Percentiles rank a stretch among this genome's conserved stretches.
Conservation (phyloP, 129 eudicot genomes). For the Tagetes patula region DNA sequence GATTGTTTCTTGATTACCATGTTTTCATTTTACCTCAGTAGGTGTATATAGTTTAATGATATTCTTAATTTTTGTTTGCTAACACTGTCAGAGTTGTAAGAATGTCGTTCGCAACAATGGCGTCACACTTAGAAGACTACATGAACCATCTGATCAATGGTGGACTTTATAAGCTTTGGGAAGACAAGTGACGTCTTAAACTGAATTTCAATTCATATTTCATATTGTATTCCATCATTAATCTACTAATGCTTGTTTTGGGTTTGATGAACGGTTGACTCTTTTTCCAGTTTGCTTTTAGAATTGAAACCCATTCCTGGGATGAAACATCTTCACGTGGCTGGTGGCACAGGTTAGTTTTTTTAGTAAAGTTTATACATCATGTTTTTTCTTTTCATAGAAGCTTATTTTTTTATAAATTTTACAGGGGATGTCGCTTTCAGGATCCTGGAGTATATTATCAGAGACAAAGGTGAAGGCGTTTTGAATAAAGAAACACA, state of each 20-base stretch:
- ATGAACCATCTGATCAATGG: slow-evolving; percentile 98
- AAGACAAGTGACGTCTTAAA: slow-evolving; percentile 57
- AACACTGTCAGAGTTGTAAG: slow-evolving; percentile 35
- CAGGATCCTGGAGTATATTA: slow-evolving; percentile 72
- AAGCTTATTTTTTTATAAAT: slow-evolving; percentile 17
- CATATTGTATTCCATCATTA: not conserved
- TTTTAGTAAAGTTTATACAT: not conserved
- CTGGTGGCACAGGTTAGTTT: slow-evolving; percentile 92
- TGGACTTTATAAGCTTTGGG: slow-evolving; percentile 94
- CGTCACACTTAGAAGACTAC: slow-evolving; percentile 71
- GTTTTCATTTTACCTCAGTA: not conserved
- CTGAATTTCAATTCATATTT: not conserved
- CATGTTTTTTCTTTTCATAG: not conserved
- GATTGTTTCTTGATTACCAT: not conserved
- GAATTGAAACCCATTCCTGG: slow-evolving; percentile 94
- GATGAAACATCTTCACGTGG: slow-evolving; percentile 98
- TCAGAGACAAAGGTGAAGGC: slow-evolving; percentile 56
- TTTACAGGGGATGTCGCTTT: slow-evolving; percentile 88
- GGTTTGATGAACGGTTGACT: not conserved
- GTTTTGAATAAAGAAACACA: not conserved
- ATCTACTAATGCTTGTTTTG: not conserved
- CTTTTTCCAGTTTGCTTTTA: slow-evolving; percentile 60
- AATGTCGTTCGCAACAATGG: slow-evolving; percentile 87
- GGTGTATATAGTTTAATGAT: not conserved
- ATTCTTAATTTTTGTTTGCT: slow-evolving; percentile 11